Percentiles rank a stretch among this genome's conserved stretches.
These are phyloP conservation scores for Sarocladiaceae sp. DNA, from an alignment of 2,329 filamentous ascomycete species.

Conservation along the genomic window DNA sequence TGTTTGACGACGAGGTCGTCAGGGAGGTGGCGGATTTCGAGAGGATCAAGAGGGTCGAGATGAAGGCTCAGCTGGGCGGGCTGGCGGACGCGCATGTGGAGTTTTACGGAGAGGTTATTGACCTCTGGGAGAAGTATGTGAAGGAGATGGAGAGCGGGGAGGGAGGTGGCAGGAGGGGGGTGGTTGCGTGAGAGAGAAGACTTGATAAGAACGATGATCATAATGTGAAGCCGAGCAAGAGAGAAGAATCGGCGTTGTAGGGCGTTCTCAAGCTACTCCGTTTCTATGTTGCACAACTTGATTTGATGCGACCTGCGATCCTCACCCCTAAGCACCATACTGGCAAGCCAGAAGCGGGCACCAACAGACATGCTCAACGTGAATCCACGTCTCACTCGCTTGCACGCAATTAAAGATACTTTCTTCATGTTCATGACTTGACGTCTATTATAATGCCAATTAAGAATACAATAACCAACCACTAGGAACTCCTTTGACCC, in stretches of 20 bases:
- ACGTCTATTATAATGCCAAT: neutral
- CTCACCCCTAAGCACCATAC: no score
- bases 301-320: no score
- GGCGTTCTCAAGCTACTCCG: no score
- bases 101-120: slow-evolving; percentile 75
- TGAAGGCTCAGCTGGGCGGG: slow-evolving; percentile 77
- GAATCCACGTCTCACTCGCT: no score
- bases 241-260: no score
- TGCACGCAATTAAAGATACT: no score
- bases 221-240: neutral
- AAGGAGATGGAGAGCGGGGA: slow-evolving; percentile 74
- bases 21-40: slow-evolving; percentile 92
- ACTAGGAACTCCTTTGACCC: slow-evolving; percentile 6
- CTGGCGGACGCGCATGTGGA: slow-evolving; percentile 79
- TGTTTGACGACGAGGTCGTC: slow-evolving; percentile 94
- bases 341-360: no score
- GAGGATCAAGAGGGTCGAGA: slow-evolving; percentile 89
- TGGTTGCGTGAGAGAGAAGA: neutral
- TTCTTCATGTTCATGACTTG: no score
- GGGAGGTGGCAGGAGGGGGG: slow-evolving; percentile 7
- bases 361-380: no score
- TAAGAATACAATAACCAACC: slow-evolving; percentile 1
- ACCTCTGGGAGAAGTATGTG: slow-evolving; percentile 87
- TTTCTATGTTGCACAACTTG: no score
- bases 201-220: neutral